Evolutionary conservation across 2,329 filamentous ascomycete genomes (phyloP), one percentile per base, ranked within the genome.

Genomic region (Claviceps purpurea): DNA sequence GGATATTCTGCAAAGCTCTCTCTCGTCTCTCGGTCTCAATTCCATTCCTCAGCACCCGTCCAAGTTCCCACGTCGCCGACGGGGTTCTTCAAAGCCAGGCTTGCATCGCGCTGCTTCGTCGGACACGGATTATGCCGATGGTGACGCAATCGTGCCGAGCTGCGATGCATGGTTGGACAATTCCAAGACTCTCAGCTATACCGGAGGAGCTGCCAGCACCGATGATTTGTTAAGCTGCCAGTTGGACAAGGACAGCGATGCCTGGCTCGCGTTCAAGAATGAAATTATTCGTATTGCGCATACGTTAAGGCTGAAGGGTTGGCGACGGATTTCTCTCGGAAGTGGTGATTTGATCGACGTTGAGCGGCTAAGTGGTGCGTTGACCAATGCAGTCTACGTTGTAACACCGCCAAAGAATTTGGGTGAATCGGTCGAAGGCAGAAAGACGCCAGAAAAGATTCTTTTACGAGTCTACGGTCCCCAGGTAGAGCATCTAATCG

Each of bases 361-460:
- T 5, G 78, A 87, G 66, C 78, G 87, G 49, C 73, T 94, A 30
- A 96, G 91, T 65, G 93, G 93, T 55, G 93, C 93, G 8, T 70
- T 98, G 58, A 98, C 93, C 20, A 98, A 98, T 64, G 89, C 91
- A 11, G 90, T 98, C 39, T 98, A 97, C 64, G 89, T 95, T 49
- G 89, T 97, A 22, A 85, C 82, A 1, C 90, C 91, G 1, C 90
- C 91, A 0, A 72, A 78, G 41, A 74, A 85, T 39, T 59, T 89
- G 11, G 56, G 60, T 61, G 51, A 65, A 34, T 34, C 30, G 57
- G 26, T 60, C 50, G 70, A 57, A 11, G 66, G 70, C 49, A 76
- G 70, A 60, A 76, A 70, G 56, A 63, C 59, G 22, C 78, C 78
- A 0, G 65, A 69, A 3, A 95, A 95, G 66, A 73, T 98, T 2